Evolutionary conservation across 108 stramenopile species (phyloP).

Genomic region (Aurantiochytrium sp.): DNA sequence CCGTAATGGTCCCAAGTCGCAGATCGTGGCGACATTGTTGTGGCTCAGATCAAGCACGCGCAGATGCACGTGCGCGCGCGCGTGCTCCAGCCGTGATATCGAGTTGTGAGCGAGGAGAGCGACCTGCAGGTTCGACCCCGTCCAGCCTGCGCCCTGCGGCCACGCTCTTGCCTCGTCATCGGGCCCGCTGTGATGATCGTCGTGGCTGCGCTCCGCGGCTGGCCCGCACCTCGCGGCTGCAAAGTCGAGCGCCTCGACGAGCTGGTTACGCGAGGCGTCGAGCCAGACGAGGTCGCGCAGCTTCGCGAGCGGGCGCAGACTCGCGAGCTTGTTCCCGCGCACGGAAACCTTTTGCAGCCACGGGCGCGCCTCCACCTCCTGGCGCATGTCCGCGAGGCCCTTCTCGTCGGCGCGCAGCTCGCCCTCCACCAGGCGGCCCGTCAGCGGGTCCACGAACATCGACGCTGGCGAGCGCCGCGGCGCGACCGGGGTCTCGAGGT

Average conservation of each 20-base stretch:
- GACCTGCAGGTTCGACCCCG: neutral
- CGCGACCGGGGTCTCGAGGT: too few species aligned
- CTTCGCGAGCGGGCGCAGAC: neutral
- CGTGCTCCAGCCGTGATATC: neutral
- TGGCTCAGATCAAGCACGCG: neutral
- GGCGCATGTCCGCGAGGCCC: neutral
- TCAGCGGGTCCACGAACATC: neutral
- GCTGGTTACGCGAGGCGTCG: neutral
- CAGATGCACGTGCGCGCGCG: neutral
- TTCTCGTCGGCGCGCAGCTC: neutral
- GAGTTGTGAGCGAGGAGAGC: neutral
- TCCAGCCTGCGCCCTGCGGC: neutral
- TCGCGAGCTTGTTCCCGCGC: neutral
- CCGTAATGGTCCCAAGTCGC: neutral
- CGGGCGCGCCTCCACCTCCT: neutral
- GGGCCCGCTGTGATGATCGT: neutral
- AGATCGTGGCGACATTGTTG: neutral
- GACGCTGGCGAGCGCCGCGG: neutral
- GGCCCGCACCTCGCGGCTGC: neutral
- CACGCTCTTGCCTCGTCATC: neutral
- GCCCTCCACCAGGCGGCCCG: neutral
- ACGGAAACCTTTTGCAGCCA: neutral
- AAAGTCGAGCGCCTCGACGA: conserved; percentile 12
- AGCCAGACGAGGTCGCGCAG: conserved; percentile 17
- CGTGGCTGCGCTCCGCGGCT: too few species aligned